Evolutionary conservation across 306 rosid species (phyloP), one percentile per base, ranked within the genome.

Genomic region (Prunus fruticosa): DNA sequence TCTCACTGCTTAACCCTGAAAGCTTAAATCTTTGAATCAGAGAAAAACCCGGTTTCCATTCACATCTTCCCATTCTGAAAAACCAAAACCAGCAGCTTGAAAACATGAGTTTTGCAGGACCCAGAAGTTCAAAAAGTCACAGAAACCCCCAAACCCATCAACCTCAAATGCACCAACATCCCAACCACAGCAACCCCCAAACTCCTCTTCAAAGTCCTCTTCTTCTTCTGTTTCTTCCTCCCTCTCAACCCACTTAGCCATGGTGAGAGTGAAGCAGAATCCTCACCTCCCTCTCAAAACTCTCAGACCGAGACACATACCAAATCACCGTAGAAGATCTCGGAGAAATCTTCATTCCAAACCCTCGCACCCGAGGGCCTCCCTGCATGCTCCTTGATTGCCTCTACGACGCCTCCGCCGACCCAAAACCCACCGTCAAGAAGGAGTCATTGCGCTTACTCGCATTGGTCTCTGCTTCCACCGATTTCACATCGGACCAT

Each of bases 211-310:
- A 16, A 53, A 25, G 64, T 30, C 67, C 10, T 41, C 81, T 46
- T 56, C 81, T 28, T 25, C 82, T 5, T 52, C 76, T 5, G 61
- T 78, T 32, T 54, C 81, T 15, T 32, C 83, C 3, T 92, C 96
- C 1, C 65, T 89, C 0, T 88, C 98, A 0, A 75, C 97, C 67
- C 99, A 95, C 74, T 86, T 91, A 0, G 97, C 92, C 47, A 92
- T 96, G 99, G 99, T 96, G 25, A 98, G 92, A 62, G 91, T 96
- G 32, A 96, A 96, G 82, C 98, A 93, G 30, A 62, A 88, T 92
- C 78, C 89, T 96, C 45, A 96, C 96, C 8, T 90, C 99, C 0
- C 89, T 96, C 50, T 88, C 97, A 0, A 96, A 96, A 74, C 98
- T 96, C 41, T 84, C 99, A 5, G 99, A 96, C 81, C 78, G 99